Conservation (phyloP, 495 filamentous ascomycete species). For the Sphaerosporella brunnea region DNA sequence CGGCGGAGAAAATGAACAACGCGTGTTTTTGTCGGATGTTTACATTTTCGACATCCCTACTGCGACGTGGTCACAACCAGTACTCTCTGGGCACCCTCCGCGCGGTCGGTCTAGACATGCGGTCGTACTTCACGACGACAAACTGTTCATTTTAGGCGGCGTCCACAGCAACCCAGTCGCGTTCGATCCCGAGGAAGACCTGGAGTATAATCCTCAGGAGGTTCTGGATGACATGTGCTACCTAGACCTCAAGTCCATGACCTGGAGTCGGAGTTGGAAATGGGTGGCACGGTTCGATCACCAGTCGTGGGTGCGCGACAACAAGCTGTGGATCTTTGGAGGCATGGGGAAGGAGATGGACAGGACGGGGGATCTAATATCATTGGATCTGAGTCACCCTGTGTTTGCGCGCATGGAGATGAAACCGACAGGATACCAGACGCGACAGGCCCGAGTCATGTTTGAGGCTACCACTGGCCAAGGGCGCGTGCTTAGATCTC, state of each 20-base stretch:
- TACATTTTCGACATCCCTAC: constrained; percentile 90
- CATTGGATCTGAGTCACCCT: constrained; percentile 82
- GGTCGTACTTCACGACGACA: constrained; percentile 86
- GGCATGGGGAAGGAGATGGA: constrained; percentile 90
- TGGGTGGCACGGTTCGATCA: constrained; percentile 91
- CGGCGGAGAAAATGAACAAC: constrained; percentile 93
- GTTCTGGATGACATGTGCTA: constrained; percentile 92
- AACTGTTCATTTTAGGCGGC: constrained; percentile 83
- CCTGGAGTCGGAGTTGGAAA: constrained; percentile 90
- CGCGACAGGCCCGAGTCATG: constrained; percentile 14
- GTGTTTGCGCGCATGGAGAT: constrained; percentile 37
- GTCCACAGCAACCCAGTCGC: constrained; percentile 49
- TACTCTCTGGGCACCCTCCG: constrained; percentile 63
- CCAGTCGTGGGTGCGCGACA: constrained; percentile 40
- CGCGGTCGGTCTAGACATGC: constrained; percentile 84
- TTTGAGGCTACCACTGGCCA: constrained; percentile 19
- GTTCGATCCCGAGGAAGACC: constrained; percentile 20
- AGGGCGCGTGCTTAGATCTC: constrained; percentile 23
- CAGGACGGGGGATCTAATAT: constrained; percentile 85
- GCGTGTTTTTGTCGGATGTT: constrained; percentile 84
- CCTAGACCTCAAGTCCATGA: constrained; percentile 90
- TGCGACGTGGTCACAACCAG: constrained; percentile 82
- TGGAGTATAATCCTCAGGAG: constrained; percentile 29
- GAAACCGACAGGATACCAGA: constrained; percentile 20
- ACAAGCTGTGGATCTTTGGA: constrained; percentile 92